Conservation (phyloP, 2,329 filamentous ascomycete species). For the Pseudopyrenochaeta lycopersici region DNA sequence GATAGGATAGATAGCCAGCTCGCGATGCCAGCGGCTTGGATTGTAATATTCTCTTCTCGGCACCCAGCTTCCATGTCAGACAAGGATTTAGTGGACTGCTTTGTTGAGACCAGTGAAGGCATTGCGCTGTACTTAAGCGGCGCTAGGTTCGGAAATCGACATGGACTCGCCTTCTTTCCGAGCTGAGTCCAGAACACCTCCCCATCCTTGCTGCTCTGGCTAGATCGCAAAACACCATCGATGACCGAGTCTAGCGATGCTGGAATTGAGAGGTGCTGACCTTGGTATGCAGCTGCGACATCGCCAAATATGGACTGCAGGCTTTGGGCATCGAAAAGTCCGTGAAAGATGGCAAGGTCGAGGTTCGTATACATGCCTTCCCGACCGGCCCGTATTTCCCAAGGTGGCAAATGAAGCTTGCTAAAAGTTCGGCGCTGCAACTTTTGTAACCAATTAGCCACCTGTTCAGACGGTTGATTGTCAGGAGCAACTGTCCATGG, state of each 20-base stretch:
- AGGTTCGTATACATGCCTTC: slow-evolving; percentile 36
- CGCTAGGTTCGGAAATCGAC: slow-evolving; percentile 79
- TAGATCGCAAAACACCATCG: slow-evolving; percentile 54
- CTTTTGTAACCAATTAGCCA: slow-evolving; percentile 33
- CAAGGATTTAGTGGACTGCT: slow-evolving; percentile 52
- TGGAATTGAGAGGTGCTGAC: slow-evolving; percentile 25
- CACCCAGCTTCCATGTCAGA: slow-evolving; percentile 65
- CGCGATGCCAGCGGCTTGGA: slow-evolving; percentile 79
- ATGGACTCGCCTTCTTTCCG: slow-evolving; percentile 64
- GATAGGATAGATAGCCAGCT: slow-evolving; percentile 80
- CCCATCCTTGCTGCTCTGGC: slow-evolving; percentile 38
- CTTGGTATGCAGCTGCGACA: slow-evolving; percentile 57
- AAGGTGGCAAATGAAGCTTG: slow-evolving; percentile 66
- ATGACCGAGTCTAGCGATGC: slow-evolving; percentile 55
- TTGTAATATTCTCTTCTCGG: slow-evolving; percentile 67
- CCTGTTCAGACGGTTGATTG: neutral
- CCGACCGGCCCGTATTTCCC: slow-evolving; percentile 66
- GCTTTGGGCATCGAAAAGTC: slow-evolving; percentile 84
- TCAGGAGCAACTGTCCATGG: slow-evolving; percentile 40
- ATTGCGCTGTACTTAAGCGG: slow-evolving; percentile 60
- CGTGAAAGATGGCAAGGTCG: slow-evolving; percentile 74
- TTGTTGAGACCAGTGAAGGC: slow-evolving; percentile 48
- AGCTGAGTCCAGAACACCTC: slow-evolving; percentile 71
- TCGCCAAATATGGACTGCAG: slow-evolving; percentile 71
- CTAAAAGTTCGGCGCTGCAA: slow-evolving; percentile 46